Percentiles rank a stretch among this genome's conserved stretches.
These are phyloP conservation scores for Eutrema heterophyllum DNA, from an alignment of 345 rosid species.

Conservation along the genomic window DNA sequence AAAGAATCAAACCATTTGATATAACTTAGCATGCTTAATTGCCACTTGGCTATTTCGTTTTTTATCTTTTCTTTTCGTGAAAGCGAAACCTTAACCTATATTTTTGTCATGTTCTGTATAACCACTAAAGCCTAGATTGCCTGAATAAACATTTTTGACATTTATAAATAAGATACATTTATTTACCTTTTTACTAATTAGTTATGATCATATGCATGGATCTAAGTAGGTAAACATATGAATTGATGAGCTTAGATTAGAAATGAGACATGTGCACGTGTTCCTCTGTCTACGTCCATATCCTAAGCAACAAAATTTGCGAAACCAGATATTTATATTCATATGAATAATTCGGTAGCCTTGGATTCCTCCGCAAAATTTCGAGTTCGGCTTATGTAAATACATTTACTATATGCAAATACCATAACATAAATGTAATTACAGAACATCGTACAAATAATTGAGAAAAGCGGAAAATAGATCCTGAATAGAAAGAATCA, in stretches of 20 bases:
- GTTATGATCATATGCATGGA: conserved; percentile 21
- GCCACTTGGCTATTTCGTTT: not conserved
- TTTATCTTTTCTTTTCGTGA: not conserved
- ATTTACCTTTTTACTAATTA: not conserved
- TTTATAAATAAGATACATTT: not conserved
- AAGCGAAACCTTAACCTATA: conserved; percentile 17
- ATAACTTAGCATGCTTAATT: not conserved
- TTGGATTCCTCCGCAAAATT: conserved; percentile 31
- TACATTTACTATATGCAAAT: not conserved
- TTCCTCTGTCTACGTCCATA: conserved; percentile 28
- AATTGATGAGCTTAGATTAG: conserved; percentile 8
- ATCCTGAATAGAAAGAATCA: not conserved
- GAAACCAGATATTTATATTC: conserved; percentile 5
- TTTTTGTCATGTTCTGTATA: not conserved
- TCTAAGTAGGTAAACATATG: conserved; percentile 13
- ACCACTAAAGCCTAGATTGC: not conserved
- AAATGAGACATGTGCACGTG: conserved; percentile 34
- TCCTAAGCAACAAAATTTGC: conserved; percentile 25
- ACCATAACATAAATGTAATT: not conserved
- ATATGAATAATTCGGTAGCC: not conserved
- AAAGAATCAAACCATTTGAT: not conserved
- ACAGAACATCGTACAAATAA: not conserved
- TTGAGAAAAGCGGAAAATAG: not conserved
- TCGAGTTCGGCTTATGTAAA: conserved; percentile 5
- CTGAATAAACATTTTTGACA: not conserved